Evolutionary conservation across 2,329 filamentous ascomycete genomes (phyloP), one percentile per base, ranked within the genome.

Genomic region (Stemphylium beticola): DNA sequence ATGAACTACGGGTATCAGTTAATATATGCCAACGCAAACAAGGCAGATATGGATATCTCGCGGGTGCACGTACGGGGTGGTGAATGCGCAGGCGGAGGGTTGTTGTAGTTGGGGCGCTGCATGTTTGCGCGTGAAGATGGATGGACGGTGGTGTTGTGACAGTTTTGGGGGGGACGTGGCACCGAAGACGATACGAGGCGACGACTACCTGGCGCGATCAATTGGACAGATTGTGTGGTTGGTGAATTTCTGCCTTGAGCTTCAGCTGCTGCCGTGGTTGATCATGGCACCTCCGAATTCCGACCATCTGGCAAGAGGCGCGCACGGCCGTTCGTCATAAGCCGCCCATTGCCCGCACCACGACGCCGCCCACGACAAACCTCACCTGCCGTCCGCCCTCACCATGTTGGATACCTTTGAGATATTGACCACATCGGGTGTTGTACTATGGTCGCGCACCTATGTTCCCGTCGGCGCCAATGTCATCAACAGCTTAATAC

Each of bases 341-440:
- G 52, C 43, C 40, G 57, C 53, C 22, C 22, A 24, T 29, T 38
- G 43, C 53, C 40, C 43, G 39, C 53, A 53, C 58, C 48, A 41
- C 48, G 26, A 34, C 46, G 7, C 55, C 17, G 22, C 50, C 24
- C 36, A 42, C 20, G 43, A 26, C 45, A 41, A 38, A 44, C 11
- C 53, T 37, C 49, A 12, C 52, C 29, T 48, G 42, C 31, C 32
- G 2, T 32, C 36, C 17, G 20, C 49, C n/a, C 22, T 32, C 55
- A 51, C 54, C 49, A 98, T 98, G 93, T 80, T 99, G 78, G 95
- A 99, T 80, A 89, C 91, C 14, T 99, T 99, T 76, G 93, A 99
- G 78, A 95, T 99, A 64, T 78, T 99, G 58, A 97, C 93, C 57
- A 96, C 93, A 33, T 96, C 93, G 3, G 95, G 95, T 52, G 93